Percentiles rank a stretch among this genome's conserved stretches.
These are phyloP conservation scores for Parietaria judaica DNA, from an alignment of 306 rosid genomes.

Conservation along the genomic window DNA sequence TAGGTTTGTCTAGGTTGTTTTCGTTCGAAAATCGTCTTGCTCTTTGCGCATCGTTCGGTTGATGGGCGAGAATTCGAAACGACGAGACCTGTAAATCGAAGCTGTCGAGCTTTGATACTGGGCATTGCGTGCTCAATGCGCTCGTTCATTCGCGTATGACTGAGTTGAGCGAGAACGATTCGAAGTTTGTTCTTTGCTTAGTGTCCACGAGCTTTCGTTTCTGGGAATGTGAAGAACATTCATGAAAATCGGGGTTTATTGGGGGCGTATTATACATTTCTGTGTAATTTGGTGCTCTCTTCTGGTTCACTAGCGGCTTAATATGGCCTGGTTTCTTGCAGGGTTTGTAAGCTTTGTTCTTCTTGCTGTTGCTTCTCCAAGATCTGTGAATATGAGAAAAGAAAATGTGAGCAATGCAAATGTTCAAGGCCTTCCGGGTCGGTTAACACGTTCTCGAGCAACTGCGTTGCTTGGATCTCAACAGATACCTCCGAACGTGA, in stretches of 20 bases:
- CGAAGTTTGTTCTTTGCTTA: neutral
- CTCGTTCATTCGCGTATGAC: too few relatives aligned
- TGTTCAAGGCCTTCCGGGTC: conserved; percentile 38
- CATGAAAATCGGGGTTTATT: too few relatives aligned
- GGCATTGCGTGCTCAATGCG: neutral
- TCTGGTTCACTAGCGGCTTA: neutral
- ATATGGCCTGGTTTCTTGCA: conserved; percentile 28
- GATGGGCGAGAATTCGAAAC: neutral
- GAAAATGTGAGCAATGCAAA: conserved; percentile 30
- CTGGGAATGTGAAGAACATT: too few relatives aligned
- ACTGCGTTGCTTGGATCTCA: conserved; percentile 46
- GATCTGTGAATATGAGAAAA: conserved; percentile 58
- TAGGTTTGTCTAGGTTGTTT: conserved; percentile 19
- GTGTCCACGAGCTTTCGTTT: too few relatives aligned
- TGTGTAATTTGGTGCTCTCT: too few relatives aligned
- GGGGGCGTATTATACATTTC: too few relatives aligned
- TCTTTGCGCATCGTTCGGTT: neutral
- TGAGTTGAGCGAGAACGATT: neutral
- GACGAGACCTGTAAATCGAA: neutral
- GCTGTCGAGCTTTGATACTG: conserved; percentile 4
- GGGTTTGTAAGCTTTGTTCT: conserved; percentile 22
- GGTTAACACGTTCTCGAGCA: conserved; percentile 70
- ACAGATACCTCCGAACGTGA: conserved; percentile 37
- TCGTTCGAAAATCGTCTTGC: neutral
- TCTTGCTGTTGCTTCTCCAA: conserved; percentile 24